Conservation (phyloP, 116 monocot genomes). For the Zostera marina region DNA sequence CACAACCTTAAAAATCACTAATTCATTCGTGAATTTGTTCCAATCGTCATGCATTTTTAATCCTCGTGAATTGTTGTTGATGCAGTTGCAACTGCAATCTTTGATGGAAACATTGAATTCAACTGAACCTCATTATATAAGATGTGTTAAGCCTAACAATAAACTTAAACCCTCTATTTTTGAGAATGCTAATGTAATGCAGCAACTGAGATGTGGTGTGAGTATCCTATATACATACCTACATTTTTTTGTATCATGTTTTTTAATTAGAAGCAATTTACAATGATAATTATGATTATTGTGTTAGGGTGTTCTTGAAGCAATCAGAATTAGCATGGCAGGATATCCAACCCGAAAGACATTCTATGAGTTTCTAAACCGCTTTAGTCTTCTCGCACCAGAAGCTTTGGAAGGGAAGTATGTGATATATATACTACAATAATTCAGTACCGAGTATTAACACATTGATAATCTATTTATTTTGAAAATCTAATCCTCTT, state of each 20-base stretch:
- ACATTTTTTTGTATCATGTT: neutral
- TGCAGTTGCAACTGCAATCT: constrained; percentile 80
- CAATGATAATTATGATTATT: too few relatives aligned
- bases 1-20: too few relatives aligned
- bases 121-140: constrained; percentile 95
- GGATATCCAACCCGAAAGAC: constrained; percentile 93
- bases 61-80: neutral
- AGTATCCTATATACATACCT: constrained; percentile 20
- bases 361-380: constrained; percentile 90
- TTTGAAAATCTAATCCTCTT: too few relatives aligned
- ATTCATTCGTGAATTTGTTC: too few relatives aligned
- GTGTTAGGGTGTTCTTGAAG: constrained; percentile 88
- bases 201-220: constrained; percentile 94
- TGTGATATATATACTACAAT: constrained; percentile 11
- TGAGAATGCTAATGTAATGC: constrained; percentile 96
- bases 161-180: constrained; percentile 78
- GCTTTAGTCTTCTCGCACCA: constrained; percentile 77
- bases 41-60: too few relatives aligned
- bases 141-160: constrained; percentile 99
- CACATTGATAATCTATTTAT: too few relatives aligned
- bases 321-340: constrained; percentile 96
- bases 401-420: constrained; percentile 83
- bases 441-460: too few relatives aligned
- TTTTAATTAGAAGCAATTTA: neutral
- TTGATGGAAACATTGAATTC: constrained; percentile 96